A percentile compares a stretch with the other conserved stretches of the same genome.
Conservation (phyloP, 1,139 yeast species). For the Pichia sp. region DNA sequence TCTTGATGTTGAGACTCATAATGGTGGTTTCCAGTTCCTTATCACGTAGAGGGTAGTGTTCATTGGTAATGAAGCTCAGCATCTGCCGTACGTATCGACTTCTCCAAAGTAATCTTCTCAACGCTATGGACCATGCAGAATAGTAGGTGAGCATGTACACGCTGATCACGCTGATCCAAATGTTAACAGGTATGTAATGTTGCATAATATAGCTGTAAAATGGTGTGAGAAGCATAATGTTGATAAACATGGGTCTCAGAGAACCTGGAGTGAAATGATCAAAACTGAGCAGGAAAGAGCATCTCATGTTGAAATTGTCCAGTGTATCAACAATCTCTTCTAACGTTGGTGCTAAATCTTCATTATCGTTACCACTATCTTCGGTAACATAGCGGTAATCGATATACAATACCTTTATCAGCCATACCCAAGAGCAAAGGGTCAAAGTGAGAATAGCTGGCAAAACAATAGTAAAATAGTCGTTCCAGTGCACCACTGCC, state of each 20-base stretch:
- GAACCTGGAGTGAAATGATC: background rate
- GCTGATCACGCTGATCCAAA: constrained; percentile 32
- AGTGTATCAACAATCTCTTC: constrained; percentile 49
- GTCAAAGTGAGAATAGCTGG: constrained; percentile 34
- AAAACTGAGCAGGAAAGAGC: constrained; percentile 11
- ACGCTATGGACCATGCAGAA: constrained; percentile 46
- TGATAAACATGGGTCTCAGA: background rate
- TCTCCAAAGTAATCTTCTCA: constrained; percentile 48
- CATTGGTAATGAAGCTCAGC: constrained; percentile 36
- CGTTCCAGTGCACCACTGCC: constrained; percentile 40
- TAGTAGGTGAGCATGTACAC: constrained; percentile 41
- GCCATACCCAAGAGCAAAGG: constrained; percentile 41
- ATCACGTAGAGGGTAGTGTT: constrained; percentile 25
- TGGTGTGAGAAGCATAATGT: constrained; percentile 36
- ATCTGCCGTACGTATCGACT: constrained; percentile 39
- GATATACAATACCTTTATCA: constrained; percentile 35
- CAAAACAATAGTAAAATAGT: constrained; percentile 30
- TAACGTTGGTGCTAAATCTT: constrained; percentile 36
- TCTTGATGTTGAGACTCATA: constrained; percentile 4
- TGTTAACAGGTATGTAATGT: constrained; percentile 32
- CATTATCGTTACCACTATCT: too few species aligned
- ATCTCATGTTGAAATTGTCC: constrained; percentile 42
- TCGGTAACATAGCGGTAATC: constrained; percentile 22
- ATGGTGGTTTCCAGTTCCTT: constrained; percentile 14
- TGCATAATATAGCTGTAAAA: constrained; percentile 36